phyloP scores from a whole-genome alignment of 768 basidiomycete genomes.

The Cantharellus anzutake region DNA sequence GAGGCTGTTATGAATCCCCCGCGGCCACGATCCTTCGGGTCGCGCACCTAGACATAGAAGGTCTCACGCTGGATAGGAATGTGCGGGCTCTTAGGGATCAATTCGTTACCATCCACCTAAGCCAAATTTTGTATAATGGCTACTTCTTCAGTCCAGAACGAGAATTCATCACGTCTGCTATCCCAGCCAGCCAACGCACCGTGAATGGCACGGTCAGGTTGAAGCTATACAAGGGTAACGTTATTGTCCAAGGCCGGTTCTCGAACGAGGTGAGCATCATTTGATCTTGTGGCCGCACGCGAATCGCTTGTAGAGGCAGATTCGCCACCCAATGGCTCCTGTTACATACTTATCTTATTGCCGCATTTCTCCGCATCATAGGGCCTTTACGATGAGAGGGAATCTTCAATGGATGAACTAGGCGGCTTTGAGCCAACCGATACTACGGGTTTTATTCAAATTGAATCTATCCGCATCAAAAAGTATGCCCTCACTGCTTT shows the following conservation, averaged over 20 bases:
- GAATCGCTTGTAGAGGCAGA: neutral
- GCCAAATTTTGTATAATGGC: conserved; percentile 90
- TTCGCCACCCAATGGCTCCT: too few species aligned
- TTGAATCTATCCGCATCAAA: conserved; percentile 95
- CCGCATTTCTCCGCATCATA: conserved; percentile 13
- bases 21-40: conserved; percentile 89
- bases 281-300: neutral
- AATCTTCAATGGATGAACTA: conserved; percentile 97
- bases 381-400: conserved; percentile 87
- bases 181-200: conserved; percentile 87
- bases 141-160: conserved; percentile 99
- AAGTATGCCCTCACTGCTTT: conserved; percentile 30
- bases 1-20: conserved; percentile 98
- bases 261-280: conserved; percentile 49
- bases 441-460: conserved; percentile 90
- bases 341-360: neutral
- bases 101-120: conserved; percentile 80
- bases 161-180: conserved; percentile 79
- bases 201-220: conserved; percentile 87
- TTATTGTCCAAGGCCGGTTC: conserved; percentile 77
- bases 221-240: conserved; percentile 92
- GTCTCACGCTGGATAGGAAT: conserved; percentile 93
- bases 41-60: conserved; percentile 93
- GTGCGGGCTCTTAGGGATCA: conserved; percentile 88
- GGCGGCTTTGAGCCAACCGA: conserved; percentile 96